A percentile compares a stretch with the other conserved stretches of the same genome.
phyloP scores from a whole-genome alignment of 2,329 filamentous ascomycete species.

The Colletotrichum noveboracense region DNA sequence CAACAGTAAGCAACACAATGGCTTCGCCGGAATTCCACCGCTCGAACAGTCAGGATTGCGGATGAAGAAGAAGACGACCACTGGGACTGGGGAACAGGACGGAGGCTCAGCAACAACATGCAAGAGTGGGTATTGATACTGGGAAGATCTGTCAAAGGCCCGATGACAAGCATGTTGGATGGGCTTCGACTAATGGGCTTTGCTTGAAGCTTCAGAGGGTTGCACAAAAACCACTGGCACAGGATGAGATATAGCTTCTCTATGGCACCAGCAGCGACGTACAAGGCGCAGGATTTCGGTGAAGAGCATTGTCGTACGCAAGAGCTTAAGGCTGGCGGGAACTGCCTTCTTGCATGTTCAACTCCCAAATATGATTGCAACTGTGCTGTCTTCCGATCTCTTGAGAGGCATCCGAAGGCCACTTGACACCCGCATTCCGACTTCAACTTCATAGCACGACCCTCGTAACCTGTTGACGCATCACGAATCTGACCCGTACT shows the following conservation, averaged over 20 bases:
- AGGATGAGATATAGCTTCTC: neutral
- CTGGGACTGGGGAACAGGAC: neutral
- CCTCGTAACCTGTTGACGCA: neutral
- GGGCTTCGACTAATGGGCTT: neutral
- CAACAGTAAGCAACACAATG: neutral
- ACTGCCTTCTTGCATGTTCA: neutral
- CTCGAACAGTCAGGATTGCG: neutral
- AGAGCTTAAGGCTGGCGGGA: neutral
- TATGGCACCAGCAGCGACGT: neutral
- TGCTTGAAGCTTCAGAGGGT: neutral
- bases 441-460: neutral
- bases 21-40: neutral
- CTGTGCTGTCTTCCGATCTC: neutral
- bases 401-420: neutral
- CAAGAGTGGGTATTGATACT: neutral
- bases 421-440: neutral
- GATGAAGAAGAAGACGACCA: neutral
- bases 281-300: accelerated
- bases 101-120: neutral
- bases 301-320: neutral
- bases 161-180: neutral
- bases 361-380: neutral
- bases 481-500: neutral
- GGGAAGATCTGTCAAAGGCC: neutral
- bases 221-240: neutral